These are phyloP conservation scores for Leccinum solheimii DNA, from an alignment of 1,284 basidiomycete species.

Conservation along the genomic window DNA sequence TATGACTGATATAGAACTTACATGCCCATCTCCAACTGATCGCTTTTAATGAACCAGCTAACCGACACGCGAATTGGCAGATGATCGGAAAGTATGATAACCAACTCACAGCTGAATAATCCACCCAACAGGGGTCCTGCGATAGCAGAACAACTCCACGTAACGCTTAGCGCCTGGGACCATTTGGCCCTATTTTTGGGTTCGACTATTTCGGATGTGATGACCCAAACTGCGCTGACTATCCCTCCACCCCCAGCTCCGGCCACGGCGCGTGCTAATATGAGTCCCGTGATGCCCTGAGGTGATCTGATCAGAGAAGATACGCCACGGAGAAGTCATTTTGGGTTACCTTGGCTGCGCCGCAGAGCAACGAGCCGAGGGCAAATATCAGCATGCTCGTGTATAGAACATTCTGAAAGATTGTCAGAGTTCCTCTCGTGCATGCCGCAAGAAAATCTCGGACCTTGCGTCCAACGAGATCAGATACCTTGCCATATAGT, in stretches of 20 bases:
- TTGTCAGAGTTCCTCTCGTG: conserved; percentile 7
- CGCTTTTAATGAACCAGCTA: conserved; percentile 25
- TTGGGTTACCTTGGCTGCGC: conserved; percentile 56
- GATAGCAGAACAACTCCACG: conserved; percentile 80
- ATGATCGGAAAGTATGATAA: conserved; percentile 15
- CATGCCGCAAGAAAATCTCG: conserved; percentile 14
- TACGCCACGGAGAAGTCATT: conserved; percentile 8
- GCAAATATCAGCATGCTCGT: conserved; percentile 69
- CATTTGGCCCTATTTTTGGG: conserved; percentile 68
- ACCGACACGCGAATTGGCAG: conserved; percentile 13
- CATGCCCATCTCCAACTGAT: conserved; percentile 80
- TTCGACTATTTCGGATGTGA: conserved; percentile 77
- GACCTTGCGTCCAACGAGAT: conserved; percentile 75
- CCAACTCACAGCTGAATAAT: conserved; percentile 66
- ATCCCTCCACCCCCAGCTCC: conserved; percentile 81
- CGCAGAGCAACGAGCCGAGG: conserved; percentile 70
- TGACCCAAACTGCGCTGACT: conserved; percentile 78
- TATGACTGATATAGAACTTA: conserved; percentile 42
- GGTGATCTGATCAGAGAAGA: conserved; percentile 21
- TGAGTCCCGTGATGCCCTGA: conserved; percentile 62
- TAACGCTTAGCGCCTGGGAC: conserved; percentile 78
- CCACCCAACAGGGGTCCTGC: conserved; percentile 79
- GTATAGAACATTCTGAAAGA: conserved; percentile 58
- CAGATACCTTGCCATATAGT: conserved; percentile 74
- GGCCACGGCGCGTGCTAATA: conserved; percentile 57